Conservation (phyloP, 768 basidiomycete genomes). For the Cystofilobasidium ferigula region DNA sequence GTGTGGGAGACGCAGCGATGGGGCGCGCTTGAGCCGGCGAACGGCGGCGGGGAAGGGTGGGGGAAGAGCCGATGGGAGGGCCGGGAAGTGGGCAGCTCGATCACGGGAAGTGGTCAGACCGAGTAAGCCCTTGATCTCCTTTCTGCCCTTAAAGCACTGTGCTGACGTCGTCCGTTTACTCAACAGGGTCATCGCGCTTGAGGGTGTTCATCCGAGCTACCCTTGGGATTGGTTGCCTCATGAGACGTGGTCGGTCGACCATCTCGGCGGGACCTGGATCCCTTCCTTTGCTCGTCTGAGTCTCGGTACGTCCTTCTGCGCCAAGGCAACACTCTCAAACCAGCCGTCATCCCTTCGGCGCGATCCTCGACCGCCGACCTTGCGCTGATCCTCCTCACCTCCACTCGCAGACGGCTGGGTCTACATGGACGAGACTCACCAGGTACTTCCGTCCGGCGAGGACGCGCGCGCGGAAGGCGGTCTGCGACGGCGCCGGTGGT, state of each 20-base stretch:
- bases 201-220: not conserved
- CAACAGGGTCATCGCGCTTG: not conserved
- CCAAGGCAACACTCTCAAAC: not conserved
- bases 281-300: not conserved
- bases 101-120: not conserved
- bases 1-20: conserved; percentile 17
- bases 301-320: not conserved
- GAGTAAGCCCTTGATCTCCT: not conserved
- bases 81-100: not conserved
- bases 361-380: not conserved
- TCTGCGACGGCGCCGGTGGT: conserved; percentile 1
- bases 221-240: conserved; percentile 15
- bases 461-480: not conserved
- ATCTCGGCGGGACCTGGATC: conserved; percentile 8
- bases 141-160: not conserved
- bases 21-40: not conserved
- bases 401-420: conserved; percentile 8
- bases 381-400: not conserved
- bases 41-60: conserved; percentile 1
- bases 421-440: not conserved
- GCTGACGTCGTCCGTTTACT: not conserved
- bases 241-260: conserved; percentile 20
- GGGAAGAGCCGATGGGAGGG: not conserved
- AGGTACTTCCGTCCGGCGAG: not conserved
- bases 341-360: too few species aligned